phyloP scores from a whole-genome alignment of 2,329 filamentous ascomycete species.

The Mariannaea elegans region DNA sequence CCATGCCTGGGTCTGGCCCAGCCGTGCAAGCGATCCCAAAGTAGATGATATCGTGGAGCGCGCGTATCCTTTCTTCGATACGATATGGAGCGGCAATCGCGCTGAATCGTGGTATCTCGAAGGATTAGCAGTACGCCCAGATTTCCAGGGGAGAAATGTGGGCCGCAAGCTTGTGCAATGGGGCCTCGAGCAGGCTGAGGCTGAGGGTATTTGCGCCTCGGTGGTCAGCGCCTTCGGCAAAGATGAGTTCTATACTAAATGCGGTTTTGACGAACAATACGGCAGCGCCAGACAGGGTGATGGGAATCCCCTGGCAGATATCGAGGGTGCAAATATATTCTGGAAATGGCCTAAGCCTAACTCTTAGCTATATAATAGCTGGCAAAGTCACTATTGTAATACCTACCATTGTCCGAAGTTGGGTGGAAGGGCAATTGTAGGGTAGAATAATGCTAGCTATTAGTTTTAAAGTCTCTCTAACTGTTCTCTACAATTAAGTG shows the following conservation, averaged over 20 bases:
- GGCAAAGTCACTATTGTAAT: background rate
- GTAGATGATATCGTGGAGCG: conserved; percentile 28
- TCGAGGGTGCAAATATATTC: conserved; percentile 24
- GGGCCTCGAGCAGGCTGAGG: conserved; percentile 49
- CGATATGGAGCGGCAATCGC: conserved; percentile 31
- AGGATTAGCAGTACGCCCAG: conserved; percentile 49
- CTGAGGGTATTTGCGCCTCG: conserved; percentile 49
- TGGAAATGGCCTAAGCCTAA: conserved; percentile 33
- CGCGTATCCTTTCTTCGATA: conserved; percentile 27
- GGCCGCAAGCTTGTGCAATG: conserved; percentile 51
- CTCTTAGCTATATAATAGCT: background rate
- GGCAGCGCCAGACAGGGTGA: conserved; percentile 20
- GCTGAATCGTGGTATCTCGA: conserved; percentile 48
- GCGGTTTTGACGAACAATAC: conserved; percentile 30
- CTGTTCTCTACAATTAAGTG: too few species aligned
- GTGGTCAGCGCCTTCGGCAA: conserved; percentile 50
- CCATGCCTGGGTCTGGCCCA: conserved; percentile 19
- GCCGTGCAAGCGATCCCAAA: conserved; percentile 20
- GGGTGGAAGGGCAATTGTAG: background rate
- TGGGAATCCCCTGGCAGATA: conserved; percentile 25
- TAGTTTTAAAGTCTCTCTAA: too few species aligned
- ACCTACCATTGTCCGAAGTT: background rate
- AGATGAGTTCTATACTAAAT: conserved; percentile 48
- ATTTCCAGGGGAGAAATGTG: conserved; percentile 47
- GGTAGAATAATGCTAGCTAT: too few species aligned